Evolutionary conservation across 257 asterid genomes (phyloP), one percentile per base, ranked within the genome.

Genomic region (Forsythia suspensa): DNA sequence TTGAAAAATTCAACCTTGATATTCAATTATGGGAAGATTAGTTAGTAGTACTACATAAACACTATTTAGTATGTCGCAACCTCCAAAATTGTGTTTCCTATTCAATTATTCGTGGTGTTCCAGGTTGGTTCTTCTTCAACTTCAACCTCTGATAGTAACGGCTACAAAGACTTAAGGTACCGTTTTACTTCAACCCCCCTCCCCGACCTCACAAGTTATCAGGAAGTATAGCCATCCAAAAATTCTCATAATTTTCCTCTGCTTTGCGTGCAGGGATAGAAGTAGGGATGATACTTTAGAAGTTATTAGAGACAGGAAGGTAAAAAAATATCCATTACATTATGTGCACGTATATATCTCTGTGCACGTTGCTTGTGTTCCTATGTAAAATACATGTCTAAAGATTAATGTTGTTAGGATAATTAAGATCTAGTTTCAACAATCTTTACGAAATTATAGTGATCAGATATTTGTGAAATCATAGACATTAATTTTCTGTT

Each of bases 251-350:
- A 41, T 57, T 84, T 48, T 67, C n/a, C 55, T 63, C 57, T 74
- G 15, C 77, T 79, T 70, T 83, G 42, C 59, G 77, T 73, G 72
- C 85, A 88, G 93, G 84, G 91, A 89, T 37, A 90, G 92, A 82
- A 87, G 80, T 73, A 86, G 80, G 84, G 93, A 91, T 79, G 97
- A 90, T 73, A 76, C 83, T 68, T 77, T 86, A 48, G 78, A 85
- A 66, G 74, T 82, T 37, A 42, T 92, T 76, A 89, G 96, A 84
- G 96, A 92, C 70, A 88, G 97, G 85, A 94, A 94, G 93, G 98
- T 90, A 82, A 82, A 66, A 48, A 21, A 55, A 55, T 44, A 29
- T 34, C n/a, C n/a, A 29, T 76, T 21, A 4, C 65, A 41, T 13
- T 36, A 1, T 63, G 29, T 76, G n/a, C 10, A n/a, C 8, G 3